Conservation (phyloP, 2,329 filamentous ascomycete genomes). For the Colletotrichum tropicale region DNA sequence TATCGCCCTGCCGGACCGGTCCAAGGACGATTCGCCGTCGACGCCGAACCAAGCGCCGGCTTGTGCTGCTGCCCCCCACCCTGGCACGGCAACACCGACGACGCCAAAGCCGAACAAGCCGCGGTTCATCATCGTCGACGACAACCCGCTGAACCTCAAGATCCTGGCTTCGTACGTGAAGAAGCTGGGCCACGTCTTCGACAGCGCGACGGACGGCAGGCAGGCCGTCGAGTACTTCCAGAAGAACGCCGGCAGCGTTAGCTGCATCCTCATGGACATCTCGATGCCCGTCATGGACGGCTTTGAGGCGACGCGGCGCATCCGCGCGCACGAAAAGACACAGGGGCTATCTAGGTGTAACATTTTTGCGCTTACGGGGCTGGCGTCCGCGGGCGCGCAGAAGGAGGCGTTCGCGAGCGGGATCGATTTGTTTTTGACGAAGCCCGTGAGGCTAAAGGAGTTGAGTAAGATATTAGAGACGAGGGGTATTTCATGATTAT, state of each 20-base stretch:
- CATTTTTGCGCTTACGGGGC: conserved; percentile 58
- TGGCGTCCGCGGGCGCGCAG: conserved; percentile 53
- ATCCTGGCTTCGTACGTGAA: conserved; percentile 37
- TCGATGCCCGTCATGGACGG: conserved; percentile 65
- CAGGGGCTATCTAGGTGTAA: conserved; percentile 41
- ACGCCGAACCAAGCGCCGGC: fast-evolving
- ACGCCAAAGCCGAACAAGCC: neutral
- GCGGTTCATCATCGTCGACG: conserved; percentile 41
- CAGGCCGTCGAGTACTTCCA: conserved; percentile 35
- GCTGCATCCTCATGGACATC: conserved; percentile 50
- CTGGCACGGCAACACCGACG: neutral
- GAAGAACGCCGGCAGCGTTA: conserved; percentile 23
- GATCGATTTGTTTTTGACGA: conserved; percentile 59
- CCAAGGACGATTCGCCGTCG: neutral
- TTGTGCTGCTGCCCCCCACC: too few species aligned
- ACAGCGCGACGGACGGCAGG: conserved; percentile 35
- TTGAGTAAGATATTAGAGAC: conserved; percentile 25
- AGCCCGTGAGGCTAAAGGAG: conserved; percentile 52
- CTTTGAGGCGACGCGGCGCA: conserved; percentile 51
- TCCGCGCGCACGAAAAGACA: conserved; percentile 53
- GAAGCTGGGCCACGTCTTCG: conserved; percentile 32
- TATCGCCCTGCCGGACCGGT: neutral
- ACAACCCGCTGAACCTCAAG: conserved; percentile 44
- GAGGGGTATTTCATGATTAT: neutral
- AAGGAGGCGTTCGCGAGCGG: conserved; percentile 58